phyloP scores from a whole-genome alignment of 106 monocot genomes.

The Acanthochlamys bracteata region DNA sequence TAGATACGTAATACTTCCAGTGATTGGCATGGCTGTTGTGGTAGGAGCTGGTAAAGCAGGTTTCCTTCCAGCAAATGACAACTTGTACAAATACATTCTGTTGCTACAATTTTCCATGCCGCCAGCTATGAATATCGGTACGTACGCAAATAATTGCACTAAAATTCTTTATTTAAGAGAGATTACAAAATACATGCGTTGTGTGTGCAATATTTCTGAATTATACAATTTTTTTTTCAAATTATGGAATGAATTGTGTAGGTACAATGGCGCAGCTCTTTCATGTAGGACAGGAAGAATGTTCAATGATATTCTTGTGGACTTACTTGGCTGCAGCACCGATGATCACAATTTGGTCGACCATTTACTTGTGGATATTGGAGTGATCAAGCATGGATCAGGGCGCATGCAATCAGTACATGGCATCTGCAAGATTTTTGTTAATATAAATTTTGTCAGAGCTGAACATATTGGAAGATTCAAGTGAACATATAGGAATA shows the following conservation, averaged over 20 bases:
- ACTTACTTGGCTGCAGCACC: conserved; percentile 2
- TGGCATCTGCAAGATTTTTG: too few relatives aligned
- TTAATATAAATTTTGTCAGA: too few relatives aligned
- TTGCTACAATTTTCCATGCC: conserved; percentile 45
- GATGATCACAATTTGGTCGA: conserved; percentile 7
- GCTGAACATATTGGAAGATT: too few relatives aligned
- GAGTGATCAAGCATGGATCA: neutral
- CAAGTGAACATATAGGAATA: too few relatives aligned
- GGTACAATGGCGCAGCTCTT: conserved; percentile 12
- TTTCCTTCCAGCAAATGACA: conserved; percentile 33
- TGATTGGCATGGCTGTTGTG: conserved; percentile 28
- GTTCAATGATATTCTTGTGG: conserved; percentile 11
- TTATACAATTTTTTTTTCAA: too few relatives aligned
- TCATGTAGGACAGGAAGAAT: conserved; percentile 6
- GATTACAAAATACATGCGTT: too few relatives aligned
- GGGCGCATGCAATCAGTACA: too few relatives aligned
- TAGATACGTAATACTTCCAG: conserved; percentile 35
- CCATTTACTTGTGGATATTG: conserved; percentile 9
- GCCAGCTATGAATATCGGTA: conserved; percentile 32
- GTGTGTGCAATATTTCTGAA: too few relatives aligned
- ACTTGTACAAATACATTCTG: conserved; percentile 37
- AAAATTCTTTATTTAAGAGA: too few relatives aligned
- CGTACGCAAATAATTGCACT: too few relatives aligned
- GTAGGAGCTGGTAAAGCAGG: conserved; percentile 20
- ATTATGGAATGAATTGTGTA: neutral